Conservation (phyloP, 495 filamentous ascomycete genomes). For the Immersiella caudata region DNA sequence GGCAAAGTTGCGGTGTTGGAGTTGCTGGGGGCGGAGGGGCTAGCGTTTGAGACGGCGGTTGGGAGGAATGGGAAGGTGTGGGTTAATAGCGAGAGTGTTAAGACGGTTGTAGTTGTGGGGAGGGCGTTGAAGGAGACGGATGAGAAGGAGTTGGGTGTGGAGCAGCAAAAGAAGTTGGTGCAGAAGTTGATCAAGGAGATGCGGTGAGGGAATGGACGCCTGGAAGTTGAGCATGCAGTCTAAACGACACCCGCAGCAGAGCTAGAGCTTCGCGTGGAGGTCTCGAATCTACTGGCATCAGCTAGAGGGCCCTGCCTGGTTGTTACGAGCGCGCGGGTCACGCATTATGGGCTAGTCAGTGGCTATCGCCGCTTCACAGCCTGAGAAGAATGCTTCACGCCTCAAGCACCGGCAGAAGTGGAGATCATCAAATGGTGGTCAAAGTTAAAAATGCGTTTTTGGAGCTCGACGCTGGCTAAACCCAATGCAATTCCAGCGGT, state of each 20-base stretch:
- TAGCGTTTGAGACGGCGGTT: constrained; percentile 90
- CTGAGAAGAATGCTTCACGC: not conserved
- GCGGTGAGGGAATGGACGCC: constrained; percentile 33
- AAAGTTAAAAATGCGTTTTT: not conserved
- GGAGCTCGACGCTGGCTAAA: constrained; percentile 8
- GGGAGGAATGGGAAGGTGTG: constrained; percentile 93
- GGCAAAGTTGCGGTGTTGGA: constrained; percentile 76
- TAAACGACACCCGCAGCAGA: not conserved
- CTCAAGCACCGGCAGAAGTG: not conserved
- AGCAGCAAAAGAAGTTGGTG: constrained; percentile 81
- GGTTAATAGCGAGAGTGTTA: constrained; percentile 74
- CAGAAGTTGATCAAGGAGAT: constrained; percentile 59
- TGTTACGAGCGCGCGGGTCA: too few species aligned
- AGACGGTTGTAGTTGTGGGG: constrained; percentile 73
- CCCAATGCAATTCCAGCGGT: constrained; percentile 10
- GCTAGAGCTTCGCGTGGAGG: not conserved
- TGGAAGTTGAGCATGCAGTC: not conserved
- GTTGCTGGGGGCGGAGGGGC: constrained; percentile 73
- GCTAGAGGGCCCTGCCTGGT: too few species aligned
- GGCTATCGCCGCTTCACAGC: not conserved
- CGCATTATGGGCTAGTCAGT: not conserved
- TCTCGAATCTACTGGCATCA: too few species aligned
- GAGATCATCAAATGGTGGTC: not conserved
- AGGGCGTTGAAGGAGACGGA: constrained; percentile 78
- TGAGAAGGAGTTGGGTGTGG: constrained; percentile 61